A percentile compares a stretch with the other conserved stretches of the same genome.
Conservation (phyloP, 179 eudicot species). For the Beta lomatogona region DNA sequence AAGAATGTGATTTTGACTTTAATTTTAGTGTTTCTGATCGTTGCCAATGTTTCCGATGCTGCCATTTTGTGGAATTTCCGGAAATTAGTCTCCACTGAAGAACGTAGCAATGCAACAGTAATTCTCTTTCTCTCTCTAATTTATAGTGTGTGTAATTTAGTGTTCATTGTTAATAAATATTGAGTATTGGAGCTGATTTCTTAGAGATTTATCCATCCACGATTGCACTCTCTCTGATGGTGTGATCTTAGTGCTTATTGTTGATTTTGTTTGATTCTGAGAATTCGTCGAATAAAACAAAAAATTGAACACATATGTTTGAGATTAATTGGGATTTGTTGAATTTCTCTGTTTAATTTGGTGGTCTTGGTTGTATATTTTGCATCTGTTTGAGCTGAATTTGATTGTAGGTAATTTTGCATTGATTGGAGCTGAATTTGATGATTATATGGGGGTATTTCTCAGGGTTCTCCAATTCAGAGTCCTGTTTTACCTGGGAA, state of each 20-base stretch:
- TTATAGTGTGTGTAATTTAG: background rate
- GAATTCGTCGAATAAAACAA: too few species aligned
- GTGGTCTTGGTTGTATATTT: background rate
- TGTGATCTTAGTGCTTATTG: background rate
- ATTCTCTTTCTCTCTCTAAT: background rate
- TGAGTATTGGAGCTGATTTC: constrained; percentile 7
- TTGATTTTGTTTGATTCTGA: too few species aligned
- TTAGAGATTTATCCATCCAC: background rate
- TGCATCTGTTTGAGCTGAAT: background rate
- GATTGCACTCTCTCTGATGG: background rate
- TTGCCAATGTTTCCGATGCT: constrained; percentile 39
- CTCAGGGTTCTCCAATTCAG: constrained; percentile 45
- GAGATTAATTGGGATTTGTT: background rate
- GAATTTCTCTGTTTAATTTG: background rate
- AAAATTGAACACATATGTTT: background rate
- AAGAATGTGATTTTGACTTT: constrained; percentile 31
- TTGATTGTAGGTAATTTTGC: background rate
- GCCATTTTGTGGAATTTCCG: constrained; percentile 35
- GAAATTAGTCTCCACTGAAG: constrained; percentile 36
- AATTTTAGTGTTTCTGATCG: constrained; percentile 35
- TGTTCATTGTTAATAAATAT: background rate
- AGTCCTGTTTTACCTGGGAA: constrained; percentile 27
- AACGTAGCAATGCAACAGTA: constrained; percentile 35
- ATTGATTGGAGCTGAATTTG: constrained; percentile 5
- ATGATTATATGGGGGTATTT: constrained; percentile 18